Conservation (phyloP, 768 basidiomycete species). For the Kwoniella dendrophila region DNA sequence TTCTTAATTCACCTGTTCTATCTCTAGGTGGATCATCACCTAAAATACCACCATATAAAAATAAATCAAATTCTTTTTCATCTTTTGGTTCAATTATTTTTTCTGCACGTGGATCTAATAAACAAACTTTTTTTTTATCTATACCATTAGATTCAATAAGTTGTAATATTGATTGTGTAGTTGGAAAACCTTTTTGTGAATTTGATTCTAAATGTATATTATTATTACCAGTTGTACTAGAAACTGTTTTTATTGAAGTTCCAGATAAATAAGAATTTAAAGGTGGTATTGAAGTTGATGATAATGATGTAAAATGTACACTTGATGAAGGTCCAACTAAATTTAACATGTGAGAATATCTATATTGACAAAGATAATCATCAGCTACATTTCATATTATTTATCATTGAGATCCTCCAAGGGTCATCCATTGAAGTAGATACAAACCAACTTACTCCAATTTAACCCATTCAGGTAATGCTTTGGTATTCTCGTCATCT, state of each 20-base stretch:
- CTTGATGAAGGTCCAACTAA: conserved; percentile 68
- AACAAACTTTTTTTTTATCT: conserved; percentile 70
- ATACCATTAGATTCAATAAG: conserved; percentile 61
- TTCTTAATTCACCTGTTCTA: conserved; percentile 82
- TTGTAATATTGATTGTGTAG: conserved; percentile 59
- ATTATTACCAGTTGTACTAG: not conserved
- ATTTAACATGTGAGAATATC: conserved; percentile 75
- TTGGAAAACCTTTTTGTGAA: conserved; percentile 59
- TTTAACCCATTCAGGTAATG: conserved; percentile 75
- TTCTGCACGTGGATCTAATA: conserved; percentile 89
- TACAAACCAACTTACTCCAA: conserved; percentile 71
- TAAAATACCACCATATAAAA: conserved; percentile 74
- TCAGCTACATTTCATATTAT: not conserved
- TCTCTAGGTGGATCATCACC: conserved; percentile 97
- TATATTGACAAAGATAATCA: not conserved
- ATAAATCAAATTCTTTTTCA: conserved; percentile 76
- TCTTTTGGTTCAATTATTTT: conserved; percentile 73
- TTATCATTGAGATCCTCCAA: not conserved
- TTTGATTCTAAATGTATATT: not conserved
- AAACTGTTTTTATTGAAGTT: conserved; percentile 36
- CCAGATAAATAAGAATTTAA: conserved; percentile 58
- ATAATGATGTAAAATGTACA: conserved; percentile 85
- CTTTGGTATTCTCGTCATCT: conserved; percentile 76
- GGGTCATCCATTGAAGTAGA: conserved; percentile 34
- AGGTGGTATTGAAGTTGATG: conserved; percentile 66